These are phyloP conservation scores for Boletus sp. DNA, from an alignment of 768 basidiomycete species.

Conservation along the genomic window DNA sequence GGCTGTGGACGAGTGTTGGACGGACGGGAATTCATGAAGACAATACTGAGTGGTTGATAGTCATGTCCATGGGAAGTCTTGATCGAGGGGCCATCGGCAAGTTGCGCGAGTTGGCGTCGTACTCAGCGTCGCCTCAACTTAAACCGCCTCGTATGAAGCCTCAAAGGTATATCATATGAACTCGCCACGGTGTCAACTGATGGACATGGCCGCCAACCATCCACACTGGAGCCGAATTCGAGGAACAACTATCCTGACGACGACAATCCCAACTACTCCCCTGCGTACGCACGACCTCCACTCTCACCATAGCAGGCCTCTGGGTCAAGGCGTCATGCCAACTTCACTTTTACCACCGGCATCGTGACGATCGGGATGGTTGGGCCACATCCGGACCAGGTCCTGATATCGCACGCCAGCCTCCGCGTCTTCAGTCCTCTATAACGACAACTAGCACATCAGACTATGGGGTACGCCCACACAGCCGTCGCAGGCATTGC, in stretches of 20 bases:
- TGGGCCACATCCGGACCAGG: slow-evolving; percentile 7
- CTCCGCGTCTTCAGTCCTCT: slow-evolving; percentile 17
- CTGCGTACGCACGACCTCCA: slow-evolving; percentile 6
- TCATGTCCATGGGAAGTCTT: no score
- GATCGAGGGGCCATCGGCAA: no score
- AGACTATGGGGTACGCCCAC: slow-evolving; percentile 14
- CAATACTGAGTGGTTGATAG: no score
- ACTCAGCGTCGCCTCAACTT: no score
- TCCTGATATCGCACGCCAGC: slow-evolving; percentile 15
- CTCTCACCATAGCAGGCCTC: slow-evolving; percentile 3
- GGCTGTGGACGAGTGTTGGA: no score
- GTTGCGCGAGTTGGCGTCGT: no score
- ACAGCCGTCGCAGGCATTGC: slow-evolving; percentile 17
- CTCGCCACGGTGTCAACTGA: no score
- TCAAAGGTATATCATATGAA: no score
- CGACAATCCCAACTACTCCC: slow-evolving; percentile 6
- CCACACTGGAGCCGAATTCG: neutral
- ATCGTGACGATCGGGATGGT: slow-evolving; percentile 21
- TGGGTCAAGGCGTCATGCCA: slow-evolving; percentile 15
- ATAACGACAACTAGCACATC: slow-evolving; percentile 13
- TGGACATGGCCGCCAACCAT: no score
- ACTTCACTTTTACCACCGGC: slow-evolving; percentile 15
- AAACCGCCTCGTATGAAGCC: no score
- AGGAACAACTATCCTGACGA: slow-evolving; percentile 13
- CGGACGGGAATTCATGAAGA: no score